Base-by-base conservation (phyloP, 495 filamentous ascomycete genomes). In the Penicillium egyptiacum region DNA sequence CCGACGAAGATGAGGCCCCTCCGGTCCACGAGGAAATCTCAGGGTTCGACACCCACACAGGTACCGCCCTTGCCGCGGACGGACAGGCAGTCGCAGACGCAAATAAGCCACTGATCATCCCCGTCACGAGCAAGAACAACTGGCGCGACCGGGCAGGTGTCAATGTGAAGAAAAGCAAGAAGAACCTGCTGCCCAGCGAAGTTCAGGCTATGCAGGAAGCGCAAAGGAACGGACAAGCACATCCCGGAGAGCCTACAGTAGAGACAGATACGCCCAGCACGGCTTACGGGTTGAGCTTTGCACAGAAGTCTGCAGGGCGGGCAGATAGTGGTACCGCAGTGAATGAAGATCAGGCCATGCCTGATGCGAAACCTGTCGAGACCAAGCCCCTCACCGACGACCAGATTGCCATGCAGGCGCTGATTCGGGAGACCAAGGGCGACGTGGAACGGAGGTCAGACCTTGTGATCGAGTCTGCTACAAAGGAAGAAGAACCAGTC, bases 381-480 rank as follows among this genome's bases (percentile, higher is more conserved):
- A 59, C 37, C 12, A 76, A 66, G 51, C 74, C 74, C 30, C 69
- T 74, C 20, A 86, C 83, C 22, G 82, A 85, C 39, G 93, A 97
- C 53, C 83, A 93, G 56, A 79, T 87, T 50, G 94, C 94, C 4
- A 71, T 98, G 41, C 83, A 87, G 40, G 90, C 92, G 33, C 81
- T 98, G 17, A 75, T 93, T 7, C 56, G 70, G 1, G 76, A 79
- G 37, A 87, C 83, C 48, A 73, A 81, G 31, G 78, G 81, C 0
- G 71, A 77, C 12, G 67, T 79, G 4, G 72, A 75, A 26, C 65
- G 71, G 39, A 79, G 78, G 22, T 80, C 86, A 6, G 81, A 82
- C 37, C 73, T 89, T 8, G 74, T 88, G 4, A 82, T 91, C 35
- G 79, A 85, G n/a, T 68, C 80, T 3, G 47, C 50, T 20, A 55